Conservation (phyloP, 176 grass and related monocot species). For the Areca catechu region DNA sequence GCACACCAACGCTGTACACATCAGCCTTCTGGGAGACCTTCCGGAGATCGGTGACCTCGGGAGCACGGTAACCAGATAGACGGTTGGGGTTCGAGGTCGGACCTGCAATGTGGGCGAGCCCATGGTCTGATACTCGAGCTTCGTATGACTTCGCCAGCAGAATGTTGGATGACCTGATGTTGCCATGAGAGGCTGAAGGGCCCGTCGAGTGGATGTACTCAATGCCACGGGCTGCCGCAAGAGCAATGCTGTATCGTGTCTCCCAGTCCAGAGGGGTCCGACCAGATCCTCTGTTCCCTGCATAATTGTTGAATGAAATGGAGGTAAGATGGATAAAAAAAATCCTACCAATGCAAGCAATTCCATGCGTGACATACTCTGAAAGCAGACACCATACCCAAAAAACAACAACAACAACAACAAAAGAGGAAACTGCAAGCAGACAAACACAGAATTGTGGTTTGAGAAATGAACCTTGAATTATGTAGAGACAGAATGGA, state of each 20-base stretch:
- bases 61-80: conserved; percentile 78
- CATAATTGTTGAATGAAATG: no score
- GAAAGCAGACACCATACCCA: no score
- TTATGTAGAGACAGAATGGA: no score
- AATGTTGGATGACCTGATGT: conserved; percentile 98
- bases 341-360: no score
- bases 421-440: no score
- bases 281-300: conserved; percentile 86
- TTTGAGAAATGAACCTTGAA: no score
- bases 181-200: conserved; percentile 71
- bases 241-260: conserved; percentile 57
- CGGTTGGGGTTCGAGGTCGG: conserved; percentile 40
- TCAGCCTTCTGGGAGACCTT: conserved; percentile 67
- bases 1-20: conserved; percentile 83
- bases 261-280: conserved; percentile 87
- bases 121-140: conserved; percentile 87
- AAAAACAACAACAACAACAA: no score
- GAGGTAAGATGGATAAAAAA: no score
- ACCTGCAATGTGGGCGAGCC: conserved; percentile 65
- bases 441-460: no score
- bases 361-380: no score
- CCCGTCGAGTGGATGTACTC: conserved; percentile 70
- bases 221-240: conserved; percentile 60
- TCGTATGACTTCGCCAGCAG: conserved; percentile 81
- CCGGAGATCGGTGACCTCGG: conserved; percentile 81